These are phyloP conservation scores for Citrullus mucosospermus DNA, from an alignment of 306 rosid genomes.

Conservation along the genomic window DNA sequence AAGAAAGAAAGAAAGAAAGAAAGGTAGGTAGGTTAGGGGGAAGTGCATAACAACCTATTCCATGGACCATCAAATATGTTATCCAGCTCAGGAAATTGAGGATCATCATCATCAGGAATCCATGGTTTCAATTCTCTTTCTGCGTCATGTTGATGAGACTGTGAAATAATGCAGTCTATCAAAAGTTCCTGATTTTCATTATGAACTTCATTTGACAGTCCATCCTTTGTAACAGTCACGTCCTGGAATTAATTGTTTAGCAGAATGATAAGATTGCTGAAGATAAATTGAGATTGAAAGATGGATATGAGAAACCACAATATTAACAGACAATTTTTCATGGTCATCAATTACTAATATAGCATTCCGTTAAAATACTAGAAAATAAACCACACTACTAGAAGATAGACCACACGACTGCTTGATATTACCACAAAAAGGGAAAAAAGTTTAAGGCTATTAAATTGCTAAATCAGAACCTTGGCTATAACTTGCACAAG, in stretches of 20 bases:
- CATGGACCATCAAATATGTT: conserved; percentile 59
- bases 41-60: conserved; percentile 64
- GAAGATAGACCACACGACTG: not conserved
- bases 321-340: not conserved
- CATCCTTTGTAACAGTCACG: conserved; percentile 50
- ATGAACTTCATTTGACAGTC: conserved; percentile 34
- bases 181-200: conserved; percentile 53
- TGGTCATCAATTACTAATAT: not conserved
- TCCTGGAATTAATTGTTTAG: conserved; percentile 41
- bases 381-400: not conserved
- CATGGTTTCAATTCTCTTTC: conserved; percentile 86
- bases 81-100: conserved; percentile 75
- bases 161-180: conserved; percentile 80
- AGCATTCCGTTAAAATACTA: not conserved
- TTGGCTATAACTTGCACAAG: conserved; percentile 87
- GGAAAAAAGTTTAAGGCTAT: not conserved
- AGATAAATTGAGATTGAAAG: not conserved
- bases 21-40: not conserved
- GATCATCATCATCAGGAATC: conserved; percentile 83
- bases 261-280: conserved; percentile 10
- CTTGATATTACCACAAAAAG: not conserved
- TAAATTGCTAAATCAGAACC: conserved; percentile 37
- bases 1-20: not conserved
- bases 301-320: not conserved
- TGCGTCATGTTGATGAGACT: conserved; percentile 46